Evolutionary conservation across 2,329 filamentous ascomycete genomes (phyloP), one percentile per base, ranked within the genome.

Genomic region (Aspergillus sp.): DNA sequence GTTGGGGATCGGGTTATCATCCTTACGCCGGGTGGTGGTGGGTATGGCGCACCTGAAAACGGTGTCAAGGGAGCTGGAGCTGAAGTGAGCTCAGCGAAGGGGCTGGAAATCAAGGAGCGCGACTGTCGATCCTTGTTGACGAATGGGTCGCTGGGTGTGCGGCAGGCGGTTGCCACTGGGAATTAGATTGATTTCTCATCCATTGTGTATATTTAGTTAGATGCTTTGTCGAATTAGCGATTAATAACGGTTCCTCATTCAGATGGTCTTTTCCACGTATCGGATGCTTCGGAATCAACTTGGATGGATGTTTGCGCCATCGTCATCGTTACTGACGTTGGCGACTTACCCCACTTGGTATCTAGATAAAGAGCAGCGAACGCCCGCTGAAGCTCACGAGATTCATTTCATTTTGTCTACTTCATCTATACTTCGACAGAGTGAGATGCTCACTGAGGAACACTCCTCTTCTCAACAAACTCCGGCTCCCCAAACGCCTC

Each of bases 1-100:
- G 80, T 82, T 4, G 85, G 86, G 15, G 86, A 89, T 69, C 77
- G 86, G 6, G 85, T 89, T 61, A 84, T 89, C 59, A 81, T 89
- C 17, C 82, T 83, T 68, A 87, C 85, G 43, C 84, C 85, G 55
- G 84, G 70, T 8, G 70, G 67, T 23, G 69, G 70, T 11, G 70
- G 66, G 0, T 72, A 68, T 59, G 69, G 69, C 2, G 45, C 28
- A 30, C 47, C 59, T 9, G 45, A 34, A 1, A 54, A 59, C 7
- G 17, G 4, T 30, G 43, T 13, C 22, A 22, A 15, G 45, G n/a
- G 4, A 15, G 30, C 22, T 22, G n/a, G 3, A 34, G n/a, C 13
- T 7, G 50, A 8, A 1, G 7, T 41, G 30, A 13, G 43, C 30
- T n/a, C 48, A 22, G 15, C 19, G 19, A 13, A 28, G 38, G 47